Base-by-base conservation (phyloP, 257 asterid species). In the Forsythia suspensa region DNA sequence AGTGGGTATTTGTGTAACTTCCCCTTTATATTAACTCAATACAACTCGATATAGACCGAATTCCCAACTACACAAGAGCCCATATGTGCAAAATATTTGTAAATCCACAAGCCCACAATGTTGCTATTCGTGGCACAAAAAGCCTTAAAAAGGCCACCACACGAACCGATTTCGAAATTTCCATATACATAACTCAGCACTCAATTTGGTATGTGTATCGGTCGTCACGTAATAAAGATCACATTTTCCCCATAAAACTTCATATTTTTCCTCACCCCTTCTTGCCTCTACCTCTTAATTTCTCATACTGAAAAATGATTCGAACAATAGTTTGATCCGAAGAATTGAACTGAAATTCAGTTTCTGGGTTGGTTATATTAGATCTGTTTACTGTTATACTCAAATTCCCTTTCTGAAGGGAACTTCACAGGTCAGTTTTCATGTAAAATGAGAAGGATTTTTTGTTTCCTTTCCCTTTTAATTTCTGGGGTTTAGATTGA, bases 351-450 rank as follows among this genome's bases (percentile, higher is more conserved):
- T 77, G 79, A 73, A 72, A 79, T 12, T 73, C 36, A 63, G 69
- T 82, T 21, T 46, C 10, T 80, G 74, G 71, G 74, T 44, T 74
- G 82, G 75, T 52, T 40, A 68, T 81, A 66, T 85, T 86, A 86
- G 87, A 86, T 86, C 87, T 86, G 87, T 78, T 81, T 9, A n/a
- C 59, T 0, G 20, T 12, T 12, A 3, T 3, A 12, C 79, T 78
- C 84, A 43, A 43, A 43, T 80, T 68, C 84, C 80, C 67, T 78
- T 82, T 42, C 85, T 67, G 70, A 52, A 78, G 82, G 82, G 82
- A 73, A 46, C 77, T 81, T 69, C 51, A 15, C 85, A 51, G 87
- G 87, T 81, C 37, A 18, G 80, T 73, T 48, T 78, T 72, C 59
- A 15, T 36, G 24, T 5, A 61, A 59, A 18, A 59, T 57, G 15